Evolutionary conservation across 1,139 yeast genomes (phyloP).

Genomic region (Yamadazyma spencermartinsiae): DNA sequence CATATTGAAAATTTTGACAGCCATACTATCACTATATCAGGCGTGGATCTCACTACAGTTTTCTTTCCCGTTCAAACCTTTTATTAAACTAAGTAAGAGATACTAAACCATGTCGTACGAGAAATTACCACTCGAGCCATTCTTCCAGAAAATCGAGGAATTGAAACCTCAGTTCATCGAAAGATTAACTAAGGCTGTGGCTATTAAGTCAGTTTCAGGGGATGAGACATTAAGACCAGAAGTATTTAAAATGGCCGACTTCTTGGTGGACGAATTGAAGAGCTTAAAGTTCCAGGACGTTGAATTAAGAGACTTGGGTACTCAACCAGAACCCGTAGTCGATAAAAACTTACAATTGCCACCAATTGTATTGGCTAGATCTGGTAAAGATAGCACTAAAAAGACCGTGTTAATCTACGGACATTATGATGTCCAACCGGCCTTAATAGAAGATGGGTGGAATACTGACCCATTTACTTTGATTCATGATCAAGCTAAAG

Average conservation of each 20-base stretch:
- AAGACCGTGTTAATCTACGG: slow-evolving; percentile 92
- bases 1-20: not conserved
- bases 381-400: slow-evolving; percentile 75
- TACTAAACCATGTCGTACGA: slow-evolving; percentile 26
- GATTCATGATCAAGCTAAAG: slow-evolving; percentile 56
- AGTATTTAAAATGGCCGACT: slow-evolving; percentile 85
- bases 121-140: slow-evolving; percentile 44
- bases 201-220: slow-evolving; percentile 92
- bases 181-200: slow-evolving; percentile 76
- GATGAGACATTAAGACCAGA: slow-evolving; percentile 85
- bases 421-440: slow-evolving; percentile 98
- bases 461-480: slow-evolving; percentile 83
- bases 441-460: slow-evolving; percentile 93
- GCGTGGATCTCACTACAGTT: not conserved
- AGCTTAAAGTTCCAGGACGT: slow-evolving; percentile 78
- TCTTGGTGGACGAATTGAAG: slow-evolving; percentile 67
- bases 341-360: slow-evolving; percentile 74
- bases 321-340: slow-evolving; percentile 82
- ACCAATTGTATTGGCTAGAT: slow-evolving; percentile 87
- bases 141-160: slow-evolving; percentile 65
- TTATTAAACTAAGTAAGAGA: not conserved
- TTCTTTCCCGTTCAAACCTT: not conserved
- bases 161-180: slow-evolving; percentile 68
- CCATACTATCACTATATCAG: too few species aligned
- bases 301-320: slow-evolving; percentile 78